Conservation (phyloP, 768 basidiomycete species). For the Clavaria fumosa region DNA sequence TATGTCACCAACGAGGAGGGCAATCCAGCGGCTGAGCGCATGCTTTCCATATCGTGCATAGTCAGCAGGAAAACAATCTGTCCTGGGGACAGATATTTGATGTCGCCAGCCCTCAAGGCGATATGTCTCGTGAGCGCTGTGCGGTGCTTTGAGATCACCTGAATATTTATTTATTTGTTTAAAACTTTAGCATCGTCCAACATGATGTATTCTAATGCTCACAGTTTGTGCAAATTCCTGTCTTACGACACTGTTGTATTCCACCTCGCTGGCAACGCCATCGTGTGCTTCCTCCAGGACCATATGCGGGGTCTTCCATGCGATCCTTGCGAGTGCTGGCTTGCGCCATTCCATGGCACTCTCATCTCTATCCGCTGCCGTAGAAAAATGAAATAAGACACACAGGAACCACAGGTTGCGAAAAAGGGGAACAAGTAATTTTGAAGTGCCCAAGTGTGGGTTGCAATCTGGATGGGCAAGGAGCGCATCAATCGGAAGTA, state of each 20-base stretch:
- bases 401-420: slow-evolving; percentile 92
- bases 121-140: slow-evolving; percentile 47
- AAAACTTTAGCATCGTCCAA: background rate
- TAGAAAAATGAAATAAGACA: slow-evolving; percentile 70
- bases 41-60: slow-evolving; percentile 77
- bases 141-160: slow-evolving; percentile 65
- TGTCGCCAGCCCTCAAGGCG: slow-evolving; percentile 46
- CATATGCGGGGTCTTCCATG: slow-evolving; percentile 72
- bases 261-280: slow-evolving; percentile 72
- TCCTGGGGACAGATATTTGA: slow-evolving; percentile 60
- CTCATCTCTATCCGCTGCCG: slow-evolving; percentile 33
- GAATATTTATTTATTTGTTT: slow-evolving; percentile 4
- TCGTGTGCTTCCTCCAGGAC: slow-evolving; percentile 74
- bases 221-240: slow-evolving; percentile 73
- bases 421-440: slow-evolving; percentile 61
- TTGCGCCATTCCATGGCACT: slow-evolving; percentile 66
- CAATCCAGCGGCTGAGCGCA: slow-evolving; percentile 66
- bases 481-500: slow-evolving; percentile 84
- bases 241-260: slow-evolving; percentile 83
- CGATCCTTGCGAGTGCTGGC: slow-evolving; percentile 65
- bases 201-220: slow-evolving; percentile 17
- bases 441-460: slow-evolving; percentile 36
- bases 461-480: slow-evolving; percentile 56
- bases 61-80: slow-evolving; percentile 76
- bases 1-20: slow-evolving; percentile 76